Evolutionary conservation across 257 asterid genomes (phyloP), one percentile per base, ranked within the genome.

Genomic region (Solanum megistacrolobum): DNA sequence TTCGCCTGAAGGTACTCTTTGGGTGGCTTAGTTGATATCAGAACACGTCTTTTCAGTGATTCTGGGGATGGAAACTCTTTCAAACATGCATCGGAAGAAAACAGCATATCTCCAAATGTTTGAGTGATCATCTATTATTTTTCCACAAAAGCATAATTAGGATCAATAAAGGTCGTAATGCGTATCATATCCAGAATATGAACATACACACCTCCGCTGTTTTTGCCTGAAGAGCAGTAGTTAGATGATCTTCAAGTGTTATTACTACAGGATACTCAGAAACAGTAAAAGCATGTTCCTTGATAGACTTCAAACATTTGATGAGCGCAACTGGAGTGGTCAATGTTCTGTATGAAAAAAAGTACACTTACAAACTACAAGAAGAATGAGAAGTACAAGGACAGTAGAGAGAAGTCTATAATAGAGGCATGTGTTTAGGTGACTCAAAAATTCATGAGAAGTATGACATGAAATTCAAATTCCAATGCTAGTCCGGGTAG

Each of bases 181-280:
- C 43, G 29, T 62, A 36, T 34, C 35, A 55, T 87, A 68, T 83
- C 43, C 25, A 81, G 75, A 75, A 86, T 79, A 84, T 71, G 39
- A n/a, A 72, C 62, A 35, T 41, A 86, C 68, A 23, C 52, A 87
- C 89, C 86, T 87, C 76, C 0, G 89, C 78, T 6, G 43, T 76
- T 87, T 87, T 60, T 39, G 60, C 79, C 62, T 79, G 89, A 72
- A 87, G 86, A 52, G 13, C 81, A 1, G 82, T 36, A 7, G 86
- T 87, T 48, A 87, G 81, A 66, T 87, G 89, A 79, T 87, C 89
- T 87, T 87, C 89, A 79, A 87, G 86, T 25, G 89, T 87, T 58
- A 87, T 41, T 6, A 87, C 78, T 10, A 87, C 89, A 76, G 89
- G 89, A 66, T 87, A 87, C 27, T 78, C 89, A 38, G 89, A 87